Base-by-base conservation (phyloP, 164 flowering plant genomes). In the Kingdonia uniflora region DNA sequence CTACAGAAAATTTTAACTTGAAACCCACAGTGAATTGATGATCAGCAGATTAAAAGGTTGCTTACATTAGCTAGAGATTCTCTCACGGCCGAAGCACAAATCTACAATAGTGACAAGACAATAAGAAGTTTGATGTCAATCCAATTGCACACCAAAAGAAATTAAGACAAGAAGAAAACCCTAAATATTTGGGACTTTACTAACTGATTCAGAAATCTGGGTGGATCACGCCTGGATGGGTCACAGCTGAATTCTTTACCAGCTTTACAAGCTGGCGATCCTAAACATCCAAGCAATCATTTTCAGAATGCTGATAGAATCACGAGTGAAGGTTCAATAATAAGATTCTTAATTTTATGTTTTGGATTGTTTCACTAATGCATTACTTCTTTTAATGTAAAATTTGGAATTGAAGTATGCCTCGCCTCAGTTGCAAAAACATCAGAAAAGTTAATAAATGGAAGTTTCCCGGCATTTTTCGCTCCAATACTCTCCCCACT, bases 51-150 rank as follows among this genome's bases (percentile, higher is more conserved):
- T 40, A 50, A 25, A 40, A 46, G 67, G 63, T 53, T 47, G 62
- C 99, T 82, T 86, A 92, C 99, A 79, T 81, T 82, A 69, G 74
- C 70, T 56, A 92, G 57, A 51, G 97, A 85, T 71, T 89, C 97
- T 62, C 74, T 68, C 51, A 89, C 77, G 39, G 95, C 95, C 50
- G 74, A 70, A 40, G 76, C 57, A 68, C 91, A 92, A 49, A 89
- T 68, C 99, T 92, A 80, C 76, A 78, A 44, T 10, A 19, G 22
- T 35, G n/a, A 22, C 7, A 45, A 40, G 24, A 26, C 8, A 29
- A 29, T 29, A 29, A 29, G 35, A 29, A 29, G n/a, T 8, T 29
- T 29, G 35, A 29, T n/a, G 35, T 29, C 35, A 4, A 29, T 29
- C 35, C 35, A 29, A 29, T 29, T 29, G 35, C 35, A 29, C 26